These are phyloP conservation scores for Suillus spraguei DNA, from an alignment of 768 basidiomycete genomes.

Conservation along the genomic window DNA sequence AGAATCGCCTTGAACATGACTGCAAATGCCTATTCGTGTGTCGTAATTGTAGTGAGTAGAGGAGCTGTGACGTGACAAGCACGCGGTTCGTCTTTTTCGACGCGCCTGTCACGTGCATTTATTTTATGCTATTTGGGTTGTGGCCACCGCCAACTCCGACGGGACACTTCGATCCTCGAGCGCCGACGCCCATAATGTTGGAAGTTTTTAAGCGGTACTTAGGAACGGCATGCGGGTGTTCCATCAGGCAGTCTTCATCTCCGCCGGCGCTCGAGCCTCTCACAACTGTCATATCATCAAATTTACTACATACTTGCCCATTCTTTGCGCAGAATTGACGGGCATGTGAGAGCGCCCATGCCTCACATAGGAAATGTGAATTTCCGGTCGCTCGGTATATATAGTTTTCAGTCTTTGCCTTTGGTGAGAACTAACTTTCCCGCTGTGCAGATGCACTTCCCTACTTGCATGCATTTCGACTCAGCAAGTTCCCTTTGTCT, in stretches of 20 bases:
- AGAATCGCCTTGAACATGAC: constrained; percentile 85
- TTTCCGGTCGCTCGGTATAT: constrained; percentile 36
- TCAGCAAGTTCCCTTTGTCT: not conserved
- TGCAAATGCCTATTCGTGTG: not conserved
- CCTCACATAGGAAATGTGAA: constrained; percentile 18
- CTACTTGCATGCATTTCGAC: not conserved
- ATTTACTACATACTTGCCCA: not conserved
- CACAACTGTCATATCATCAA: constrained; percentile 19
- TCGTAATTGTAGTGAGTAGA: constrained; percentile 11
- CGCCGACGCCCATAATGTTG: constrained; percentile 3
- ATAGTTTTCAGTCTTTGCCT: constrained; percentile 18
- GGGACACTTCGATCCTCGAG: not conserved
- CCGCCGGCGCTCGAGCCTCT: not conserved
- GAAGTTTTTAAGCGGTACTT: not conserved
- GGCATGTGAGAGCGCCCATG: constrained; percentile 13
- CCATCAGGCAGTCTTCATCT: not conserved
- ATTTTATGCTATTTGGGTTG: constrained; percentile 23
- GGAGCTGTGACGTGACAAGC: constrained; percentile 10
- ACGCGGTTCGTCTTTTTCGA: constrained; percentile 33
- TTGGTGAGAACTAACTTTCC: not conserved
- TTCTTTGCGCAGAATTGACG: not conserved
- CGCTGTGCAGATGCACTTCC: not conserved
- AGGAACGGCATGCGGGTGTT: not conserved
- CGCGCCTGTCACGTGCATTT: constrained; percentile 39
- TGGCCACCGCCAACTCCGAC: not conserved